Evolutionary conservation across 768 basidiomycete species (phyloP), one percentile per base, ranked within the genome.

Genomic region (Suillus bovinus): DNA sequence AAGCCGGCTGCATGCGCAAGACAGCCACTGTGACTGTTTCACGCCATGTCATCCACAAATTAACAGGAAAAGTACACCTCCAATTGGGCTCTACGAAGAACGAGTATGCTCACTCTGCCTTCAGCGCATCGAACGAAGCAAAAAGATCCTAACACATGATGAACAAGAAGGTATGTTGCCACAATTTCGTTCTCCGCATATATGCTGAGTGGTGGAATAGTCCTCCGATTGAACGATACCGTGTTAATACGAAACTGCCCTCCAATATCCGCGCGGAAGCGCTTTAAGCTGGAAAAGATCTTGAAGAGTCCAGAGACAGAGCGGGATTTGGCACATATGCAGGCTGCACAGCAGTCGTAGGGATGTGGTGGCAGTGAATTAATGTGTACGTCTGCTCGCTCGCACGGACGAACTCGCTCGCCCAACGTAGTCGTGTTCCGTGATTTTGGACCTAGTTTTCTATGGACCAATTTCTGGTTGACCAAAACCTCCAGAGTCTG

Each of bases 11-110:
- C 66, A 94, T 94, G 91, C 80, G 86, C 60, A 93, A 93, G 72
- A 94, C 92, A 0, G 92, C 83, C 16, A 94, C 93, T 0, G 91
- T 94, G 54, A 87, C 89, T 0, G 91, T 94, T 9, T 86, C 88
- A 27, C 84, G 92, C 61, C 85, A 81, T 79, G 80, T 89, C 42
- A 75, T 84, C n/a, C 91, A 94, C 69, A 83, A 84, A 63, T 69
- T 84, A 53, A 93, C 91, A 5, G 86, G 88, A 67, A 94, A 94
- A 82, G 92, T 92, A 66, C 66, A 80, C 71, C 49, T 29, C 57
- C 50, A 5, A 22, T 16, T 27, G 24, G 59, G 11, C 22, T 7
- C 36, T 54, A 33, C 50, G 52, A 11, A 34, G 42, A 46, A 38
- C 31, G 10, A 29, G 27, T 5, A 36, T 33, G 57, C 63, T 61